A percentile compares a stretch with the other conserved stretches of the same genome.
phyloP scores from a whole-genome alignment of 164 flowering plant genomes.

The Litsea cubeba region DNA sequence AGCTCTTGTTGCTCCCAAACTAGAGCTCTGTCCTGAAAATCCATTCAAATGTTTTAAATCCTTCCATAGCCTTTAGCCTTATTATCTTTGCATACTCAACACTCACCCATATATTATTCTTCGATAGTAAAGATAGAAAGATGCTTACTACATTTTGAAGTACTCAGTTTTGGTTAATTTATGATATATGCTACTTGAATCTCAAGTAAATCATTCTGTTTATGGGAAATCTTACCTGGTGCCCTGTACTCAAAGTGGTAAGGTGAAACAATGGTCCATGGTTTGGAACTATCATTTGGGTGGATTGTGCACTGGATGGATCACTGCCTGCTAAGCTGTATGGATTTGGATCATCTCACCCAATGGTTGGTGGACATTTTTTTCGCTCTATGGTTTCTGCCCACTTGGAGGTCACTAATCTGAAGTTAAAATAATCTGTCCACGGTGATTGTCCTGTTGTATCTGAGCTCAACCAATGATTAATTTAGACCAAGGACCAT shows the following conservation, averaged over 20 bases:
- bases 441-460: no score
- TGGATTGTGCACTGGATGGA: no score
- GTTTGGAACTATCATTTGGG: no score
- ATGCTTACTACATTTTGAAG: not conserved
- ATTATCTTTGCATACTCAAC: not conserved
- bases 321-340: not conserved
- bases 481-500: not conserved
- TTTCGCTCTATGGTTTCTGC: not conserved
- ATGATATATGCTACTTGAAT: no score
- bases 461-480: not conserved
- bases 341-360: not conserved
- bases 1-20: not conserved
- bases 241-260: no score
- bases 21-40: not conserved
- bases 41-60: not conserved
- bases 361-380: not conserved
- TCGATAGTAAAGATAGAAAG: not conserved
- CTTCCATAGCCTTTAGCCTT: not conserved
- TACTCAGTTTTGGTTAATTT: no score
- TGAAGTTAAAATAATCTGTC: not conserved
- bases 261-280: no score
- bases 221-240: no score
- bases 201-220: no score
- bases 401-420: not conserved
- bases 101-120: not conserved